Percentiles rank a stretch among this genome's conserved stretches.
Evolutionary conservation across 139 green algal genomes (phyloP).

Genomic region (Closterium sp.): DNA sequence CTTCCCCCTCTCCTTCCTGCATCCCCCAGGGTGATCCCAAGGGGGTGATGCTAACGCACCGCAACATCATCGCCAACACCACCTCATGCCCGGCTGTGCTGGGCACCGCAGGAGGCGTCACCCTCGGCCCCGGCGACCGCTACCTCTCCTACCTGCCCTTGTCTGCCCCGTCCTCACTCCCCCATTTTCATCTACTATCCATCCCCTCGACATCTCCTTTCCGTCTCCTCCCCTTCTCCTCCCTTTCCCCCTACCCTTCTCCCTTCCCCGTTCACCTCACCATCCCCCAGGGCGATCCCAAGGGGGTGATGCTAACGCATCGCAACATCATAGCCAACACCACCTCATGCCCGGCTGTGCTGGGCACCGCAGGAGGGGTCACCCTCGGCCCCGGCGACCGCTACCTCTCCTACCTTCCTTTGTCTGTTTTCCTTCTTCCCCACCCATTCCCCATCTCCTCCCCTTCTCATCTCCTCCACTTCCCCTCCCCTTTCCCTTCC

Average conservation of each 20-base stretch:
- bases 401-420: constrained; percentile 42
- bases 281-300: constrained; percentile 62
- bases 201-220: no score
- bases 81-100: not conserved
- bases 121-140: no score
- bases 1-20: not conserved
- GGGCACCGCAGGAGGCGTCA: no score
- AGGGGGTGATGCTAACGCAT: constrained; percentile 77
- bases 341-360: not conserved
- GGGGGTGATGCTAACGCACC: constrained; percentile 74
- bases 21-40: constrained; percentile 66
- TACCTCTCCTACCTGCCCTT: no score
- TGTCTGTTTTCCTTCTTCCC: constrained; percentile 13
- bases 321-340: constrained; percentile 21
- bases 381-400: constrained; percentile 8
- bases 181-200: no score
- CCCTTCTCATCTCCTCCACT: no score
- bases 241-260: not conserved
- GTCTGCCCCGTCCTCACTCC: no score
- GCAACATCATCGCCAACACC: constrained; percentile 16
- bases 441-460: constrained; percentile 16
- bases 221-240: not conserved
- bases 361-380: not conserved
- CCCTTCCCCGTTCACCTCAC: not conserved
- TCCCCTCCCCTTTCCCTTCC: no score